Base-by-base conservation (phyloP, 352 stramenopile species). In the Globisporangium yorkense region DNA sequence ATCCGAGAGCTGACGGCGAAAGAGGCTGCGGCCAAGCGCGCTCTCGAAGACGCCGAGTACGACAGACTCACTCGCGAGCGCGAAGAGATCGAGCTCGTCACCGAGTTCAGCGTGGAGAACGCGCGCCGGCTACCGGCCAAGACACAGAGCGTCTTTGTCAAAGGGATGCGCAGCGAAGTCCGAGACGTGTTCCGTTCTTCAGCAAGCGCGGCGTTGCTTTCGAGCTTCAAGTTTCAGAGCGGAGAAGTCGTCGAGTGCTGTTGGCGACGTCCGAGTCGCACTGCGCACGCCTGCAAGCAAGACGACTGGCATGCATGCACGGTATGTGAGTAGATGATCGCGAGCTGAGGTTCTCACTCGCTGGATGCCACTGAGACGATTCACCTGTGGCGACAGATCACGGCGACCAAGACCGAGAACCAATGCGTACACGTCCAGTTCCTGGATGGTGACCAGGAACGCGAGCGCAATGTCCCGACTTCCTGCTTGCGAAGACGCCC, bases 201-300 rank as follows among this genome's bases (percentile, higher is more conserved):
- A 51, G 12, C 44, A 45, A 39, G 18, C 16, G 18, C 51, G 40
- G 12, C 47, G n/a, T 24, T 41, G 18, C 10, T 37, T 24, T 43
- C 31, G 29, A 24, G 50, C 18, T 45, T 39, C 52, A 15, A n/a
- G 15, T 62, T 84, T 16, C 55, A 65, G 12, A 44, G 70, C 27
- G 71, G 67, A 0, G 76, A 87, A 12, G 31, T 66, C 1, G 75
- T 75, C 2, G 77, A 89, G 61, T 74, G 77, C 40, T 86, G 75
- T 35, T 81, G 72, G 57, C 66, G 77, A 40, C 73, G 79, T 0
- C 33, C 50, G 1, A 70, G 75, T 21, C 71, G 68, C 21, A 61
- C 57, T 0, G 60, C 75, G 75, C 70, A 70, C 56, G 56, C 57
- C n/a, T 84, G 73, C 40, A 54, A 60, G 27, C 51, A 56, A 61